These are phyloP conservation scores for Rhododendron williamsianum DNA, from an alignment of 148 eudicot genomes.

Conservation along the genomic window DNA sequence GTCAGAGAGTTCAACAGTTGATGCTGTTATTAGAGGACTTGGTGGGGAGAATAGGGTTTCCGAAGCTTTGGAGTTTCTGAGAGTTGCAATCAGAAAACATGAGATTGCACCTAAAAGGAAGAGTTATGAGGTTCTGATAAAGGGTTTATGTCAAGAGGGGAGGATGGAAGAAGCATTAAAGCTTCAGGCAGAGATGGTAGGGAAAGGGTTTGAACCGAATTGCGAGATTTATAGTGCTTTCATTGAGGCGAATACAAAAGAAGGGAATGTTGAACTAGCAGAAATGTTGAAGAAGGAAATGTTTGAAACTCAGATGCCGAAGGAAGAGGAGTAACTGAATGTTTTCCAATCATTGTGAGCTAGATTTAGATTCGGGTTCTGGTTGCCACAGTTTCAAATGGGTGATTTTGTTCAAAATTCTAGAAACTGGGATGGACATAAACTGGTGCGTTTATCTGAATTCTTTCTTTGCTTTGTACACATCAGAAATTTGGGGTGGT, in stretches of 20 bases:
- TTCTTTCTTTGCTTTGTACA: neutral
- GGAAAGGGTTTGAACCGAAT: constrained; percentile 54
- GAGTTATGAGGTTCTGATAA: constrained; percentile 49
- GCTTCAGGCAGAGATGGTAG: constrained; percentile 80
- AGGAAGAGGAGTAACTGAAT: neutral
- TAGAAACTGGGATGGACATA: neutral
- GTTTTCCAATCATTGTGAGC: neutral
- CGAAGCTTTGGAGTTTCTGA: constrained; percentile 48
- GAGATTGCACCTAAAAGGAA: constrained; percentile 35
- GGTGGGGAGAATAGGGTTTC: constrained; percentile 33
- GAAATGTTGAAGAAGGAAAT: constrained; percentile 50
- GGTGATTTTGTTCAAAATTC: neutral
- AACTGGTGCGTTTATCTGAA: neutral
- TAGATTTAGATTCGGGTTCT: neutral
- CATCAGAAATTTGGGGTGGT: neutral
- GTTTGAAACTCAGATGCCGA: constrained; percentile 17
- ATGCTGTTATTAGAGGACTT: constrained; percentile 37
- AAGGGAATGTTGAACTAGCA: constrained; percentile 34
- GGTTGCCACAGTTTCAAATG: neutral
- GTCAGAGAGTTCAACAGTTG: constrained; percentile 38
- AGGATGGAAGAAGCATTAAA: constrained; percentile 54
- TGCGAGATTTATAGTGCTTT: constrained; percentile 45
- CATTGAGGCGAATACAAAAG: constrained; percentile 50
- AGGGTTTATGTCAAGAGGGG: constrained; percentile 57
- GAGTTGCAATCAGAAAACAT: constrained; percentile 27